These are phyloP conservation scores for Polygonum aviculare DNA, from an alignment of 148 eudicot genomes.

Conservation along the genomic window DNA sequence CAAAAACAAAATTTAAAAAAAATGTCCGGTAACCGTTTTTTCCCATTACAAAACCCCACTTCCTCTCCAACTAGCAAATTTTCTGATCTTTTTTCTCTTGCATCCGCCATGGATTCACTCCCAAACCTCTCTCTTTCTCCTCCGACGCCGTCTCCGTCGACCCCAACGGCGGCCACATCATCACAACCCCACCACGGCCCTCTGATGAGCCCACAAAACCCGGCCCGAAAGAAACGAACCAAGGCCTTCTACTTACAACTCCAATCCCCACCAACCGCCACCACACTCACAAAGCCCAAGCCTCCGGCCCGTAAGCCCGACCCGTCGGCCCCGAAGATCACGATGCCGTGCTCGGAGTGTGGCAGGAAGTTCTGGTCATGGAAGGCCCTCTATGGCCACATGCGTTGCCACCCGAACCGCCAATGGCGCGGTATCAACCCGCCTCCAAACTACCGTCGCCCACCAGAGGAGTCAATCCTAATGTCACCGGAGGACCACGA, in stretches of 20 bases:
- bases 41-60: slow-evolving; percentile 12
- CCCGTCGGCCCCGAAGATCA: slow-evolving; percentile 62
- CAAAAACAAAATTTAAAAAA: not conserved
- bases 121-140: not conserved
- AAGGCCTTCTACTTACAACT: slow-evolving; percentile 19
- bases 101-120: not conserved
- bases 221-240: slow-evolving; percentile 38
- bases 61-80: slow-evolving; percentile 16
- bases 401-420: slow-evolving; percentile 96
- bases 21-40: not conserved
- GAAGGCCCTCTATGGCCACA: slow-evolving; percentile 91
- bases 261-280: slow-evolving; percentile 2
- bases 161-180: slow-evolving; percentile 13
- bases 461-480: not conserved
- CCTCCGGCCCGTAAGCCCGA: slow-evolving; percentile 39
- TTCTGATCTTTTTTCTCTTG: not conserved
- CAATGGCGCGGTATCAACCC: slow-evolving; percentile 96
- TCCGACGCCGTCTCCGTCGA: slow-evolving; percentile 8
- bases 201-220: not conserved
- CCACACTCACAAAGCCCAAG: slow-evolving; percentile 12
- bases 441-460: slow-evolving; percentile 39
- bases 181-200: not conserved
- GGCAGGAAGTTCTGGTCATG: slow-evolving; percentile 78
- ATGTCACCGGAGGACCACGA: slow-evolving; percentile 45
- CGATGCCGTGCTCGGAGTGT: slow-evolving; percentile 73